Percentiles rank a stretch among this genome's conserved stretches.
Conservation (phyloP, 23 red algal species). For the Gracilaria gracilis region DNA sequence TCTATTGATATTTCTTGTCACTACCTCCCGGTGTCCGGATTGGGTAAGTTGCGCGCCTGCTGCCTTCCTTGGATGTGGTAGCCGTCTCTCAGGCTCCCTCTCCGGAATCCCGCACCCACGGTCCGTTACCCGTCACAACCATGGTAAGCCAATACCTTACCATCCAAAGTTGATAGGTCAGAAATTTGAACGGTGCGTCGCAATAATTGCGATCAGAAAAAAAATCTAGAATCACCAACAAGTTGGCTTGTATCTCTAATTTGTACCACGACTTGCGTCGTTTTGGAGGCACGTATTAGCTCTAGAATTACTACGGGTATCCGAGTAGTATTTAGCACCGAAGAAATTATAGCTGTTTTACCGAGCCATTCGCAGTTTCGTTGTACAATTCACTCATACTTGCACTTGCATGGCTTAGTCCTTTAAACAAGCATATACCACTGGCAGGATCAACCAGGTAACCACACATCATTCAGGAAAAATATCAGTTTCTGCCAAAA, state of each 20-base stretch:
- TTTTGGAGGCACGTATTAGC: conserved; percentile 87
- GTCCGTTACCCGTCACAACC: conserved; percentile 83
- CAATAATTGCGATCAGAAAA: conserved; percentile 49
- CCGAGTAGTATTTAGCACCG: conserved; percentile 37
- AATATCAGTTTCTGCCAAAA: too few relatives aligned
- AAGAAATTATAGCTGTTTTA: conserved; percentile 54
- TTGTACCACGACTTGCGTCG: conserved; percentile 39
- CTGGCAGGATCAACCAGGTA: conserved; percentile 40
- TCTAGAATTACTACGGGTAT: conserved; percentile 77
- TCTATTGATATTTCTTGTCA: conserved; percentile 68
- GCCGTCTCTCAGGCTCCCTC: conserved; percentile 67
- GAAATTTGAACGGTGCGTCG: conserved; percentile 70
- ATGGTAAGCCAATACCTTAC: conserved; percentile 78
- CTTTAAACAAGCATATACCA: conserved; percentile 33
- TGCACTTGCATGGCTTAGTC: conserved; percentile 91
- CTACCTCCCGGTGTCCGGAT: conserved; percentile 55
- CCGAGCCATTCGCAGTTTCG: conserved; percentile 74
- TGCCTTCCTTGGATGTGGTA: conserved; percentile 73
- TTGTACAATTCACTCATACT: conserved; percentile 86
- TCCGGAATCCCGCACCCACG: conserved; percentile 61
- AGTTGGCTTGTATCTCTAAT: conserved; percentile 64
- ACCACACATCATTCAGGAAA: background rate
- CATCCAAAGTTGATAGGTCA: conserved; percentile 90
- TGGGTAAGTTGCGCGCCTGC: conserved; percentile 69
- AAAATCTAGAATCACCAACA: conserved; percentile 40